Conservation (phyloP, 768 basidiomycete species). For the Podaxis carcinomalis region DNA sequence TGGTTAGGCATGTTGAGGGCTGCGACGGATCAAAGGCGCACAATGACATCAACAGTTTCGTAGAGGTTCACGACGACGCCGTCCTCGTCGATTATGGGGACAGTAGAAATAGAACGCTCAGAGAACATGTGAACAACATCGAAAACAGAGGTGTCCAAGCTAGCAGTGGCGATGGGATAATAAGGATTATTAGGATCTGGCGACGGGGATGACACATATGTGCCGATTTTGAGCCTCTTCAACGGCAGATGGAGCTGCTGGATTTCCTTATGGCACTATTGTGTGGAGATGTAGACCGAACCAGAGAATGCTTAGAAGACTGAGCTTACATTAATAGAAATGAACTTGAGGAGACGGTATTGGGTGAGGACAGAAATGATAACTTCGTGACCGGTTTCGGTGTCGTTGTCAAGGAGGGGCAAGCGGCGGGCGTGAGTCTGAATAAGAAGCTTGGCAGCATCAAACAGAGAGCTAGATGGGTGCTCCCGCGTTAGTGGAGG, state of each 20-base stretch:
- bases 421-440: conserved; percentile 93
- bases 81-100: conserved; percentile 91
- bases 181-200: conserved; percentile 62
- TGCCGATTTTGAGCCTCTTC: conserved; percentile 88
- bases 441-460: conserved; percentile 86
- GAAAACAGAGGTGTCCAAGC: conserved; percentile 86
- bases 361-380: conserved; percentile 96
- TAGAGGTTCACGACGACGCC: conserved; percentile 95
- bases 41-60: conserved; percentile 98
- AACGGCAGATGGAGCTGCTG: conserved; percentile 75
- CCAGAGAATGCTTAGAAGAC: conserved; percentile 7
- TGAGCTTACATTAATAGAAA: conserved; percentile 84
- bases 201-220: conserved; percentile 67
- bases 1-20: conserved; percentile 2
- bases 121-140: conserved; percentile 99
- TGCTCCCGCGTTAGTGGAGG: conserved; percentile 89
- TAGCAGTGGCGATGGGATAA: conserved; percentile 90
- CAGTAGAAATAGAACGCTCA: conserved; percentile 90
- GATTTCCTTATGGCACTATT: conserved; percentile 82
- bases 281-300: neutral
- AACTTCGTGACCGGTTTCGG: conserved; percentile 92
- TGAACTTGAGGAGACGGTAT: conserved; percentile 97
- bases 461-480: conserved; percentile 82
- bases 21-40: conserved; percentile 36
- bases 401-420: conserved; percentile 89